phyloP scores from a whole-genome alignment of 805 yeast species.

The Saccharomyces eubayanus region DNA sequence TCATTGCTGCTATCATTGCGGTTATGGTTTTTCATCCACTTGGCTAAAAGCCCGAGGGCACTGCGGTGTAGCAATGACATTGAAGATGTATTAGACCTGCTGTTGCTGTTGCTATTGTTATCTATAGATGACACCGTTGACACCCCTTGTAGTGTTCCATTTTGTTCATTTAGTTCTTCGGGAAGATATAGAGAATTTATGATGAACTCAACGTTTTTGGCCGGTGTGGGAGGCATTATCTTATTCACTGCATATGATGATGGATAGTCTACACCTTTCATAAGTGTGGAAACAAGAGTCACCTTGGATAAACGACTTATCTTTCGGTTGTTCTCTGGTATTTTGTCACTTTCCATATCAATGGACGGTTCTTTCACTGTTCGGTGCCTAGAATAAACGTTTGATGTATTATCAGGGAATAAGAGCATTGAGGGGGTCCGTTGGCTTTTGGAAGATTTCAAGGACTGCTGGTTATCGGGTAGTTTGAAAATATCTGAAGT shows the following conservation, averaged over 20 bases:
- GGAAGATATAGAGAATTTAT: slow-evolving; percentile 26
- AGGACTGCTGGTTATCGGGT: slow-evolving; percentile 7
- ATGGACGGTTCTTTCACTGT: not conserved
- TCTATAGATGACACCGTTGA: not conserved
- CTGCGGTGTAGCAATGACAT: slow-evolving; percentile 7
- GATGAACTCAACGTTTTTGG: slow-evolving; percentile 47
- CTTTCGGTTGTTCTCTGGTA: slow-evolving; percentile 1
- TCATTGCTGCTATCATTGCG: slow-evolving; percentile 17
- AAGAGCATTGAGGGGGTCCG: slow-evolving; percentile 27
- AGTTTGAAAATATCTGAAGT: slow-evolving; percentile 15
- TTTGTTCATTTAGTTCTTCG: slow-evolving; percentile 6
- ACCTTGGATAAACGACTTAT: slow-evolving; percentile 13
- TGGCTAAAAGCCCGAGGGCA: slow-evolving; percentile 21
- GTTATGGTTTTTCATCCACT: slow-evolving; percentile 27
- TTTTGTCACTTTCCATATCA: not conserved
- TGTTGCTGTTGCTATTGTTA: not conserved
- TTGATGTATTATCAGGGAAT: slow-evolving; percentile 24
- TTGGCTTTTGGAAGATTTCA: slow-evolving; percentile 3
- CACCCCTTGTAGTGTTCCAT: not conserved
- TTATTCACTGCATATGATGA: slow-evolving; percentile 34
- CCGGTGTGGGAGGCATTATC: slow-evolving; percentile 62
- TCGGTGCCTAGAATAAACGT: slow-evolving; percentile 1
- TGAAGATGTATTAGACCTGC: not conserved
- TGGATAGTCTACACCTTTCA: slow-evolving; percentile 37
- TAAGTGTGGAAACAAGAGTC: slow-evolving; percentile 18